Conservation (phyloP, 2,329 filamentous ascomycete genomes). For the Monosporascus sp. region DNA sequence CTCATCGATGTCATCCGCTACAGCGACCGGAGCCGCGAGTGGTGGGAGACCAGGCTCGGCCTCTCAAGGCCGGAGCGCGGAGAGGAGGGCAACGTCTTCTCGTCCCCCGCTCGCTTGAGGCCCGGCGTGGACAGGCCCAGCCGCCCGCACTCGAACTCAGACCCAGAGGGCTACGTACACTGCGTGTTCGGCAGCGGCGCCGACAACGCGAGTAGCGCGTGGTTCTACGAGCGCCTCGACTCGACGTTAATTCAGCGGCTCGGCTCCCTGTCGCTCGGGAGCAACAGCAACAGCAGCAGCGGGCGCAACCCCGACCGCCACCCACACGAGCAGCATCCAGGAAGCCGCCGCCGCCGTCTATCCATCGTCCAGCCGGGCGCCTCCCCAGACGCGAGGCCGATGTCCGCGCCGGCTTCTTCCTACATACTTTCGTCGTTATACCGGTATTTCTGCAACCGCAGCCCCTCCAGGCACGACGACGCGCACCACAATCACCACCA, state of each 20-base stretch:
- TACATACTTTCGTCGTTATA: too few species aligned
- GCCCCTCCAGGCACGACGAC: too few species aligned
- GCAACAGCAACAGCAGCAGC: slow-evolving; percentile 5
- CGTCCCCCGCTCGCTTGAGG: background rate
- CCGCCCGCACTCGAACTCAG: slow-evolving; percentile 13
- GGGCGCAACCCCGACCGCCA: background rate
- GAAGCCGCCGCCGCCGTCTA: background rate
- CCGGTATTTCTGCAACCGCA: too few species aligned
- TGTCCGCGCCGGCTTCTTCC: background rate
- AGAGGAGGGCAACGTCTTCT: background rate
- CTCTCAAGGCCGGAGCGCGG: background rate
- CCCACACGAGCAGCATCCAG: background rate
- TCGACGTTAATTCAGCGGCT: slow-evolving; percentile 7
- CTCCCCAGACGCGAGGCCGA: background rate
- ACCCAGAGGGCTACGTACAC: slow-evolving; percentile 7
- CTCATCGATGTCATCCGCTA: background rate
- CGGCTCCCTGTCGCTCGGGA: slow-evolving; percentile 3
- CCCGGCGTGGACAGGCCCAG: background rate
- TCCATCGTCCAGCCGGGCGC: background rate
- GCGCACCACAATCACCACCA: too few species aligned
- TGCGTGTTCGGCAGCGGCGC: background rate
- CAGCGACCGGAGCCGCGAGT: background rate
- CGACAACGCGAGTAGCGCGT: slow-evolving; percentile 8
- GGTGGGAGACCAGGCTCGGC: background rate
- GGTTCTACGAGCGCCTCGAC: slow-evolving; percentile 20